These are phyloP conservation scores for Phytophthora tubulina DNA, from an alignment of 352 stramenopile genomes.

Conservation along the genomic window DNA sequence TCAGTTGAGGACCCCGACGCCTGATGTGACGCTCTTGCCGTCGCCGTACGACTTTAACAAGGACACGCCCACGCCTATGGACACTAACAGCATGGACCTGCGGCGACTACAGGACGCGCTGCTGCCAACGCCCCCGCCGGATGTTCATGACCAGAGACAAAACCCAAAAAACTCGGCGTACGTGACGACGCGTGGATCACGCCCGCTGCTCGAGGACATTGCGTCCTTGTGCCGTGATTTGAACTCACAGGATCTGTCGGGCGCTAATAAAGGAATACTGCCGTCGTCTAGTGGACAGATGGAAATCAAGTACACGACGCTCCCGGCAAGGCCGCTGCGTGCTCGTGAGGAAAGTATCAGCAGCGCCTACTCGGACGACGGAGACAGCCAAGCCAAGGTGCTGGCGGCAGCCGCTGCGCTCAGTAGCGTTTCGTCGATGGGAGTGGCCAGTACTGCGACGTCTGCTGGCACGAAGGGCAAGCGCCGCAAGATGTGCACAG, in stretches of 20 bases:
- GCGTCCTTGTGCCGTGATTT: conserved; percentile 82
- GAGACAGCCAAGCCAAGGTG: conserved; percentile 41
- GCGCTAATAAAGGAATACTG: conserved; percentile 37
- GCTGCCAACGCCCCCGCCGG: conserved; percentile 71
- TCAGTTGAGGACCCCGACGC: conserved; percentile 78
- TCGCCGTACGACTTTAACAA: conserved; percentile 86
- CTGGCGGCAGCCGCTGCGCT: conserved; percentile 38
- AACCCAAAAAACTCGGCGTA: conserved; percentile 72
- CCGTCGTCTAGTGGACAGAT: conserved; percentile 37
- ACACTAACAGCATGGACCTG: conserved; percentile 72
- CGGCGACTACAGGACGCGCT: conserved; percentile 79
- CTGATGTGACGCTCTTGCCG: conserved; percentile 80
- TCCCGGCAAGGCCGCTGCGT: conserved; percentile 36
- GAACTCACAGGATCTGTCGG: conserved; percentile 69
- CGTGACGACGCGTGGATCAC: conserved; percentile 53
- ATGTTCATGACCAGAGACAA: conserved; percentile 68
- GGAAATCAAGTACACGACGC: conserved; percentile 36
- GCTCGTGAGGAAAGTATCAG: conserved; percentile 44
- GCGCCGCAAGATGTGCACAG: conserved; percentile 84
- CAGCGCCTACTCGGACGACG: conserved; percentile 43
- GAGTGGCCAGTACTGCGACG: conserved; percentile 19
- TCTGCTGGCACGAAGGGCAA: conserved; percentile 57
- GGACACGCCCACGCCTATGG: conserved; percentile 76
- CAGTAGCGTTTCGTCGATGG: conserved; percentile 44
- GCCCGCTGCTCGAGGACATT: conserved; percentile 80